Percentiles rank a stretch among this genome's conserved stretches.
phyloP scores from a whole-genome alignment of 352 stramenopile species.

The Pythium volutum region DNA sequence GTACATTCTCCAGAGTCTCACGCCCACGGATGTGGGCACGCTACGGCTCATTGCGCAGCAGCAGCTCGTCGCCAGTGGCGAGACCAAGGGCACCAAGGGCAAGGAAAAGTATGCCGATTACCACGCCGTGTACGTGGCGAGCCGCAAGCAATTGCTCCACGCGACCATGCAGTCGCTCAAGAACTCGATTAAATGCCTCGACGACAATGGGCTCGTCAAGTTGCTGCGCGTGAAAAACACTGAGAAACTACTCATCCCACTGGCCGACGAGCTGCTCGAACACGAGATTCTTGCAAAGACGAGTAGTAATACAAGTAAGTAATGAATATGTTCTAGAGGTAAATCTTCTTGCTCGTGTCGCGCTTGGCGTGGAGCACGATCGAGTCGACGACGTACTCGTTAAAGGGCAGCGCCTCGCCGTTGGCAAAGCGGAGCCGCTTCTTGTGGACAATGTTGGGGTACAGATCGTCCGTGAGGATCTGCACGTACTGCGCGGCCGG shows the following conservation, averaged over 20 bases:
- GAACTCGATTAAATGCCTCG: slow-evolving; percentile 58
- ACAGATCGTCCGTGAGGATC: slow-evolving; percentile 69
- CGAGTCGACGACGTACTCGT: slow-evolving; percentile 63
- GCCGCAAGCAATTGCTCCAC: slow-evolving; percentile 51
- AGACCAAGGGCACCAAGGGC: too few relatives aligned
- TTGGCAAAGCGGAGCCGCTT: slow-evolving; percentile 73
- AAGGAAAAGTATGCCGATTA: slow-evolving; percentile 29
- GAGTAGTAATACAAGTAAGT: neutral
- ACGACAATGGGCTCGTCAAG: slow-evolving; percentile 54
- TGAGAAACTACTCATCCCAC: slow-evolving; percentile 50
- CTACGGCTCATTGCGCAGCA: slow-evolving; percentile 17
- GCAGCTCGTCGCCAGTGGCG: slow-evolving; percentile 4
- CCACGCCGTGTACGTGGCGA: slow-evolving; percentile 48
- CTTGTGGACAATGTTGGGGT: slow-evolving; percentile 77
- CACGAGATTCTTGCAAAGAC: slow-evolving; percentile 29
- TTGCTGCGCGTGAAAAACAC: slow-evolving; percentile 33
- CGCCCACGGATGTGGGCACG: slow-evolving; percentile 20
- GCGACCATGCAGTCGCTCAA: slow-evolving; percentile 51
- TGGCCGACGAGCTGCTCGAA: slow-evolving; percentile 39
- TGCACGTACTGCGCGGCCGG: slow-evolving; percentile 62
- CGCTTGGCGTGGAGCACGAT: slow-evolving; percentile 61
- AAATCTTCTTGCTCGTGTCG: slow-evolving; percentile 68
- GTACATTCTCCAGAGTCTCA: slow-evolving; percentile 23
- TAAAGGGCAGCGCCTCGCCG: slow-evolving; percentile 67
- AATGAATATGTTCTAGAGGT: slow-evolving; percentile 34